Base-by-base conservation (phyloP, 805 yeast species). In the Saturnispora halmiae region DNA sequence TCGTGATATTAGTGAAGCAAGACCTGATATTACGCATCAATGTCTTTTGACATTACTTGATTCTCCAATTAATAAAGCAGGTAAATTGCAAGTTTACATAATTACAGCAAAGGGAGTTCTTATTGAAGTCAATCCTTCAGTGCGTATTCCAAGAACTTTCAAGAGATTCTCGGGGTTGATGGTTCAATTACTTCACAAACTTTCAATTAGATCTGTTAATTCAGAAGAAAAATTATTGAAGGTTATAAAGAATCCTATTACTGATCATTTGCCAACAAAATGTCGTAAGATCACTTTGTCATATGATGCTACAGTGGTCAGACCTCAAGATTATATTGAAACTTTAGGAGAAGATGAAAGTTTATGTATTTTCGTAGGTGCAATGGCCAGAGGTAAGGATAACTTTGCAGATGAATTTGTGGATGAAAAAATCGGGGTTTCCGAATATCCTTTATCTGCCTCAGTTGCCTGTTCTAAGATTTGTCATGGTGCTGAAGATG, bases 21-120 rank as follows among this genome's bases (percentile, higher is more conserved):
- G 98, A 62, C 98, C 98, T n/a, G 98, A 92, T 61, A 92, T 92
- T 55, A 92, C 98, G 33, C 98, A 92, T 60, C 98, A 90, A 65
- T 92, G 98, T 70, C 74, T 92, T 31, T 70, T 92, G 62, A 90
- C 98, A 3, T 69, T 92, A 49, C 70, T 92, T 53, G 98, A 92
- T 61, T 85, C 96, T n/a, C 98, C 98, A 32, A 82, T 92, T 54
- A 92, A 92, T 67, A 92, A 92, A 64, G 97, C 96, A 6, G 98
- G 98, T 7, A 85, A 78, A 61, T 72, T 92, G 51, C 98, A 92
- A 64, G 98, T 92, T 11, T 92, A 90, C 63, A 87, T 92, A 44
- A 95, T 86, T 53, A 92, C 98, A 10, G 90, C 96, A 15, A 75
- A 90, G 51, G 96, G 95, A 21, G 96, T 92, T 11, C 75, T 92